These are phyloP conservation scores for Saccharata proteae DNA, from an alignment of 2,329 filamentous ascomycete genomes.

Conservation along the genomic window DNA sequence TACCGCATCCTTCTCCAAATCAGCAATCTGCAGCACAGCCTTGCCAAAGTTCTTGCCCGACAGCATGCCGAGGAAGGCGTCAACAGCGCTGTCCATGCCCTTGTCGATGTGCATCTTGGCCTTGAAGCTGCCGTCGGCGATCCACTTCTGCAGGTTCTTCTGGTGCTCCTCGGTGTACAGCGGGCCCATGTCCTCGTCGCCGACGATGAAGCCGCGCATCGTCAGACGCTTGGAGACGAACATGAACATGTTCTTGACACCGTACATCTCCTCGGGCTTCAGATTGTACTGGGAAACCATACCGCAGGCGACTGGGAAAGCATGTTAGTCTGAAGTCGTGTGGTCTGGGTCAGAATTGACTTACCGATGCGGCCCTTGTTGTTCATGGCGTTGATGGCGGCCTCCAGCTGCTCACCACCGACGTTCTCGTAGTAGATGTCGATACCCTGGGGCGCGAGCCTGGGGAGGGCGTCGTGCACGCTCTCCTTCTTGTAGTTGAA, in stretches of 20 bases:
- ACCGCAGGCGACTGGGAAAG: constrained; percentile 32
- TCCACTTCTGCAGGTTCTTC: constrained; percentile 63
- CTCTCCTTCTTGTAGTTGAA: constrained; percentile 87
- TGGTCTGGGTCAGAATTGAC: constrained; percentile 16
- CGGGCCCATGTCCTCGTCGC: constrained; percentile 49
- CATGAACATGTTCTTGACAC: constrained; percentile 52
- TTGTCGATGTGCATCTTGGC: constrained; percentile 55
- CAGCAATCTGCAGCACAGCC: constrained; percentile 57
- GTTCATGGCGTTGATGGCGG: constrained; percentile 53
- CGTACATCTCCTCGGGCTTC: constrained; percentile 44
- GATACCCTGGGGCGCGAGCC: constrained; percentile 63
- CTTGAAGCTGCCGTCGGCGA: constrained; percentile 64
- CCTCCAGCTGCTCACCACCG: constrained; percentile 62
- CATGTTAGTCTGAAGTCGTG: constrained; percentile 1
- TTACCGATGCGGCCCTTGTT: constrained; percentile 51
- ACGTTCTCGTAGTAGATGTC: constrained; percentile 81
- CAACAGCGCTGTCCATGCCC: constrained; percentile 64
- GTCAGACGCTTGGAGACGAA: constrained; percentile 57
- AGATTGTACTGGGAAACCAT: constrained; percentile 73
- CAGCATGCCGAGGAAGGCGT: constrained; percentile 65
- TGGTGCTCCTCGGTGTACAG: constrained; percentile 60
- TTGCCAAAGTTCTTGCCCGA: constrained; percentile 77
- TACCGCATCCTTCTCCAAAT: constrained; percentile 19
- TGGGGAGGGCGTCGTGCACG: constrained; percentile 51
- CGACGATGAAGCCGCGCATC: constrained; percentile 67